Evolutionary conservation across 331 rosid species (phyloP).

Genomic region (Spiraea crenata): DNA sequence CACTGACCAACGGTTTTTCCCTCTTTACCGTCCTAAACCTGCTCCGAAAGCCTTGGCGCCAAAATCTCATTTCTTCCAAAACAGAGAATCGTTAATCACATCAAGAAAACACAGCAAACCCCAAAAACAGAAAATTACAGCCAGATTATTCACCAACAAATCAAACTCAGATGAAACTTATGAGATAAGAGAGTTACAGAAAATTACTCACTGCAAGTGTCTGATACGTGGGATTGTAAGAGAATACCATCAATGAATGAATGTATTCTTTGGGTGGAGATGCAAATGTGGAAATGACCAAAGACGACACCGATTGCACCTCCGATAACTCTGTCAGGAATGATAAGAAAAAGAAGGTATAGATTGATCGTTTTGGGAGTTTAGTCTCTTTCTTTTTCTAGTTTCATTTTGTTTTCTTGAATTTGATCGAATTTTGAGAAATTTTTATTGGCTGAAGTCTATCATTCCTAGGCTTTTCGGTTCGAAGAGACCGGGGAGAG

Average conservation of each 20-base stretch:
- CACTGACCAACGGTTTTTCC: conserved; percentile 35
- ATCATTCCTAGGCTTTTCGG: conserved; percentile 74
- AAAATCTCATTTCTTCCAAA: conserved; percentile 55
- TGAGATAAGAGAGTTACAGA: neutral
- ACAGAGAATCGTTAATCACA: conserved; percentile 12
- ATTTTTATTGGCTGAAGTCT: conserved; percentile 39
- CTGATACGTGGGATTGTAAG: neutral
- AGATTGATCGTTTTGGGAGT: neutral
- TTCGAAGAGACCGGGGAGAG: conserved; percentile 49
- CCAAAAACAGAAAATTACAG: conserved; percentile 1
- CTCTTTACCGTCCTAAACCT: conserved; percentile 26
- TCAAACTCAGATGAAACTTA: neutral
- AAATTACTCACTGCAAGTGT: neutral
- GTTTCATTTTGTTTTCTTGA: neutral
- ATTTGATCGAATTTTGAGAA: neutral
- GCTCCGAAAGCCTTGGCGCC: conserved; percentile 74
- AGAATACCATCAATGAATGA: conserved; percentile 27
- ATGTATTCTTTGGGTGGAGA: conserved; percentile 44
- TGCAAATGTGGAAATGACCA: conserved; percentile 43
- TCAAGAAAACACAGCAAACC: conserved; percentile 13
- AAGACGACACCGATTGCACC: conserved; percentile 20
- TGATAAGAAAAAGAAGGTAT: conserved; percentile 70
- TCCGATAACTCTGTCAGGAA: conserved; percentile 42
- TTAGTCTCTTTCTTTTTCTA: too few species aligned
- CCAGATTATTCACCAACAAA: neutral